Percentiles rank a stretch among this genome's conserved stretches.
Conservation (phyloP, 805 yeast genomes). For the Starmera caribaea region DNA sequence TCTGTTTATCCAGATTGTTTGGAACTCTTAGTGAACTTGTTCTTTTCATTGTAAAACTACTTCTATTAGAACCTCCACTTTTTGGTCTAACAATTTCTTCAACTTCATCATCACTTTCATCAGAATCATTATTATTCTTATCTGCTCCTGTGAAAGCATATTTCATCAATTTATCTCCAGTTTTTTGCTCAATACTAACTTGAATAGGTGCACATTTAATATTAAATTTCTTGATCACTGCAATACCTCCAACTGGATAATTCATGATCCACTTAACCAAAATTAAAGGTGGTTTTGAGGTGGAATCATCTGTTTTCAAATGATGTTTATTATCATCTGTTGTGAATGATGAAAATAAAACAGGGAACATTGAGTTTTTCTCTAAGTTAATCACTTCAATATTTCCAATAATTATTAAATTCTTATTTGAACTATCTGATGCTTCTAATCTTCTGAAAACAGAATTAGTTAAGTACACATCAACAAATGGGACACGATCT, state of each 20-base stretch:
- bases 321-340: conserved; percentile 11
- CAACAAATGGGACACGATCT: conserved; percentile 54
- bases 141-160: conserved; percentile 58
- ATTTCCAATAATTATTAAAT: conserved; percentile 46
- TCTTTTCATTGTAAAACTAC: too few relatives aligned
- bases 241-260: conserved; percentile 83
- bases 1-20: too few relatives aligned
- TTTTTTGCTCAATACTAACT: conserved; percentile 61
- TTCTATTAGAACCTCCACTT: too few relatives aligned
- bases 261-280: conserved; percentile 66
- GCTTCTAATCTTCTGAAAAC: conserved; percentile 52
- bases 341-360: conserved; percentile 48
- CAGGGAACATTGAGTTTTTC: conserved; percentile 52
- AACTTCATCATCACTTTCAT: neutral
- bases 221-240: conserved; percentile 60
- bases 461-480: conserved; percentile 55
- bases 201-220: conserved; percentile 56
- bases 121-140: neutral
- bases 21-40: too few relatives aligned
- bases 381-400: conserved; percentile 64
- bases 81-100: too few relatives aligned
- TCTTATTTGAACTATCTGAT: conserved; percentile 57
- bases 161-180: conserved; percentile 51
- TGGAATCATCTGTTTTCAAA: conserved; percentile 3
- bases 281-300: conserved; percentile 23